Conservation (phyloP, 163 green algal genomes). For the Chlamydomonas reinhardtii region DNA sequence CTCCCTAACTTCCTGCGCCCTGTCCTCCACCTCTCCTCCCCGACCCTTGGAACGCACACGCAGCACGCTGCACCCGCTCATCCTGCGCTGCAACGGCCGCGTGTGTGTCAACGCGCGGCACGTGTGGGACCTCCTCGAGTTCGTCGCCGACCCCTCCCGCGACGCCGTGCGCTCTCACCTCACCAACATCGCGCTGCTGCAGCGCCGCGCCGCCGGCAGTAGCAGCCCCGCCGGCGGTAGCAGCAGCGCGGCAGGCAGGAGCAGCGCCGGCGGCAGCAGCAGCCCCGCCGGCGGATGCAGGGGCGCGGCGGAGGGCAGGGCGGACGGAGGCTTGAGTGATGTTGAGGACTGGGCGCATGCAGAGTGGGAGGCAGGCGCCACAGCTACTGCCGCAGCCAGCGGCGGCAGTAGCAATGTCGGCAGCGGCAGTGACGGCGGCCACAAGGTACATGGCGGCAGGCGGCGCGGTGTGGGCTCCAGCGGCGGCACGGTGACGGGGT, state of each 20-base stretch:
- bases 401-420: not conserved
- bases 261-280: too few relatives aligned
- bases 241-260: too few relatives aligned
- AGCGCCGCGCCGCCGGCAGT: not conserved
- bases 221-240: too few relatives aligned
- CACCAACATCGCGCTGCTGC: constrained; percentile 13
- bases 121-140: constrained; percentile 16
- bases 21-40: not conserved
- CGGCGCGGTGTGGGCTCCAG: too few relatives aligned
- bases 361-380: not conserved
- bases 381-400: not conserved
- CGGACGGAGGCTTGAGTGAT: too few relatives aligned
- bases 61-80: constrained; percentile 19
- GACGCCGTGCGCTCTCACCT: constrained; percentile 9
- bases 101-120: constrained; percentile 16
- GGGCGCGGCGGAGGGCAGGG: too few relatives aligned
- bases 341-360: not conserved
- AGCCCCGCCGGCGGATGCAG: too few relatives aligned
- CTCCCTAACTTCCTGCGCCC: too few relatives aligned
- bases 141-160: constrained; percentile 13
- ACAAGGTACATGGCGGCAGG: not conserved
- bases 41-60: too few relatives aligned
- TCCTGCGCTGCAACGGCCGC: constrained; percentile 6
- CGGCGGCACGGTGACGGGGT: too few relatives aligned
- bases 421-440: too few relatives aligned